Base-by-base conservation (phyloP, 2,329 filamentous ascomycete species). In the Zymoseptoria passerinii region DNA sequence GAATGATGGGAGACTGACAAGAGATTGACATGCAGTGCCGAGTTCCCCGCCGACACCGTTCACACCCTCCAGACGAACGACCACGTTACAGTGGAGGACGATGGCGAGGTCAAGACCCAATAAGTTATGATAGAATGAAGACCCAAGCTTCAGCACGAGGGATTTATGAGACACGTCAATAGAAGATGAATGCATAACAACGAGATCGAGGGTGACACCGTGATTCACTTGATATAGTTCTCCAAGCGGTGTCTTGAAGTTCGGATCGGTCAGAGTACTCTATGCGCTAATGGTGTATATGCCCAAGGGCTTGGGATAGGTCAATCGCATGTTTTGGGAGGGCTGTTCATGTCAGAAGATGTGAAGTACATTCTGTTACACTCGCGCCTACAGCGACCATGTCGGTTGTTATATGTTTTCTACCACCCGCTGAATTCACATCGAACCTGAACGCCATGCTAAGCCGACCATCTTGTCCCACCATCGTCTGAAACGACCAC, bases 81-180 rank as follows among this genome's bases (percentile, higher is more conserved):
- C 63, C 81, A 90, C 70, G 79, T 96, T 72, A 81, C 90, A 50
- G 88, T 96, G 59, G 92, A 97, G 81, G 68, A 74, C 59, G 90
- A 96, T 73, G 74, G 79, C 52, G 79, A 83, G 67, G 83, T 95
- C 61, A 84, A 66, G 68, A 94, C 83, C 7, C 87, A 92, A 80
- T 92, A 68, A 60, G 16, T n/a, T 9, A 44, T 44, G 35, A 44
- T 44, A 13, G 13, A 44, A 44, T 16, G 35, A 16, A 44, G 35
- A 16, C 35, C n/a, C 35, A 44, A 44, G 35, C 35, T 44, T 16
- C 48, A 51, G 4, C 49, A 16, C 13, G 9, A 51, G n/a, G 19
- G 49, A n/a, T 13, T 28, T 13, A n/a, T 23, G 19, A 28, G 49
- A 51, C 8, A 28, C 10, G 27, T 23, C 16, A n/a, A 51, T 28